Evolutionary conservation across 2,329 filamentous ascomycete genomes (phyloP).

Genomic region (Cladosporium phlei): DNA sequence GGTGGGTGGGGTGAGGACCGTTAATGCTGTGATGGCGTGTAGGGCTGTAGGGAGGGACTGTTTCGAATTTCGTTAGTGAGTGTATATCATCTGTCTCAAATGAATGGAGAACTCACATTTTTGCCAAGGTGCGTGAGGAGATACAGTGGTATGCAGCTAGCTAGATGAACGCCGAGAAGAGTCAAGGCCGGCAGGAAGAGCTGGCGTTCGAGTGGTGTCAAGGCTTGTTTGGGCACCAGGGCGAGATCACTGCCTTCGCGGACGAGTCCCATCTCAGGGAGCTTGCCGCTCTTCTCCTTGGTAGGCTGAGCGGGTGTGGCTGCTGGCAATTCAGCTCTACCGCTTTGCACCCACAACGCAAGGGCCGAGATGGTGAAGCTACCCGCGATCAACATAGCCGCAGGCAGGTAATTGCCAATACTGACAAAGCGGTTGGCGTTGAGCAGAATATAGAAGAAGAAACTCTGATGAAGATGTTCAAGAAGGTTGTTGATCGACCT

Average conservation of each 20-base stretch:
- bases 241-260: constrained; percentile 33
- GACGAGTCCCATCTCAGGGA: constrained; percentile 32
- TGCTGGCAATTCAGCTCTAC: constrained; percentile 35
- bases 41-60: constrained; percentile 38
- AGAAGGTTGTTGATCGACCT: constrained; percentile 92
- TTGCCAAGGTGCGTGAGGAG: constrained; percentile 73
- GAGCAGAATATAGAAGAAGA: constrained; percentile 98
- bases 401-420: constrained; percentile 94
- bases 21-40: constrained; percentile 42
- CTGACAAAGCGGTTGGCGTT: constrained; percentile 90
- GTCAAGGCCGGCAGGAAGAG: constrained; percentile 69
- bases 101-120: constrained; percentile 49
- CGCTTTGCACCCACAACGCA: constrained; percentile 86
- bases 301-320: constrained; percentile 30
- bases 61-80: background rate
- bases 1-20: constrained; percentile 29
- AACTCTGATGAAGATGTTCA: constrained; percentile 95
- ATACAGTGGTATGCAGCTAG: constrained; percentile 76
- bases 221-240: constrained; percentile 36
- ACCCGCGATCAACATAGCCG: constrained; percentile 91
- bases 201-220: constrained; percentile 54
- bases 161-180: constrained; percentile 67
- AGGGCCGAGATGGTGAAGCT: constrained; percentile 97
- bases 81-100: constrained; percentile 23
- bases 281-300: constrained; percentile 28